Evolutionary conservation across 805 yeast genomes (phyloP).

Genomic region (Kuraishia floccosa): DNA sequence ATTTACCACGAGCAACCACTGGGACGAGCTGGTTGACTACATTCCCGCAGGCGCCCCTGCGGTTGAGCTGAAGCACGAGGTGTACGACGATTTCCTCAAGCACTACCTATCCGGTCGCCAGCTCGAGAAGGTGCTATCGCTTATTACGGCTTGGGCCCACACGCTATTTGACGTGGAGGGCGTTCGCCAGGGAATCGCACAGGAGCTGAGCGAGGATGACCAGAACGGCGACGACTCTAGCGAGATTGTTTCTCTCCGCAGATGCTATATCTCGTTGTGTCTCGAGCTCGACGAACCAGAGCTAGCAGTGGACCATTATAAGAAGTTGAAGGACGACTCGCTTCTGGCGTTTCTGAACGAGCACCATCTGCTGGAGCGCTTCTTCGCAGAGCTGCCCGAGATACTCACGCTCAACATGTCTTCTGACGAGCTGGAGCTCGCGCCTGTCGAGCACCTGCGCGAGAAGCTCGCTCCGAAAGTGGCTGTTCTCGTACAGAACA

Average conservation of each 20-base stretch:
- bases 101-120: constrained; percentile 29
- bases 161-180: constrained; percentile 33
- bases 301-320: constrained; percentile 54
- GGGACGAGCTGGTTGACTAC: constrained; percentile 31
- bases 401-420: constrained; percentile 28
- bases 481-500: constrained; percentile 43
- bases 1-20: constrained; percentile 36
- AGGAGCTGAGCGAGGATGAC: constrained; percentile 22
- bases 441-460: constrained; percentile 29
- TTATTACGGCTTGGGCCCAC: constrained; percentile 47
- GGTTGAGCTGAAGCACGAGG: constrained; percentile 18
- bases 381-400: constrained; percentile 35
- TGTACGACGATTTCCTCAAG: constrained; percentile 36
- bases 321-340: constrained; percentile 39
- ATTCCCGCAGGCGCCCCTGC: constrained; percentile 44
- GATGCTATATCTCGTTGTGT: constrained; percentile 40
- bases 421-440: no score
- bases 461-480: constrained; percentile 31
- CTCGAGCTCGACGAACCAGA: constrained; percentile 44
- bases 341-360: constrained; percentile 47
- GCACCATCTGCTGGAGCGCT: constrained; percentile 49
- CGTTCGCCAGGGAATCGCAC: constrained; percentile 36
- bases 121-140: constrained; percentile 22
- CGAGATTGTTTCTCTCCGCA: constrained; percentile 18
- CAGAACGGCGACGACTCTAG: constrained; percentile 4